These are phyloP conservation scores for Fusarium brevicatenulatum DNA, from an alignment of 2,329 filamentous ascomycete species.

Conservation along the genomic window DNA sequence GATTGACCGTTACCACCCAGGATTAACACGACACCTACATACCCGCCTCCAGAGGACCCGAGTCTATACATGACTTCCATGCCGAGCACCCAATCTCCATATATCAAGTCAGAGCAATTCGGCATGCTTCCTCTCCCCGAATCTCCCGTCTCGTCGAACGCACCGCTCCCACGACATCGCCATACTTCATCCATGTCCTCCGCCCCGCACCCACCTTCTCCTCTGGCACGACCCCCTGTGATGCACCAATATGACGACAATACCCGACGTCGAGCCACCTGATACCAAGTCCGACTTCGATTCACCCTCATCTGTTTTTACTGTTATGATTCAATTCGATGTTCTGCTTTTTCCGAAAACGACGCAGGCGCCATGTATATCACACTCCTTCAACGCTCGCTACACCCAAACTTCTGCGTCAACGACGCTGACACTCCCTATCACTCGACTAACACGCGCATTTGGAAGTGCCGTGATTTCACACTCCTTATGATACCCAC, in stretches of 20 bases:
- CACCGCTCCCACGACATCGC: constrained; percentile 53
- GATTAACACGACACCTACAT: constrained; percentile 59
- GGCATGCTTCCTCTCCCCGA: constrained; percentile 59
- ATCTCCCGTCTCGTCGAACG: constrained; percentile 53
- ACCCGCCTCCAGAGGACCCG: constrained; percentile 57
- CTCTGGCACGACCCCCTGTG: constrained; percentile 48
- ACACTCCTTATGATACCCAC: constrained; percentile 49
- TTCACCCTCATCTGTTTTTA: constrained; percentile 30
- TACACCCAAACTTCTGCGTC: constrained; percentile 45
- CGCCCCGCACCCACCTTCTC: constrained; percentile 49
- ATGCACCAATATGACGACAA: constrained; percentile 48
- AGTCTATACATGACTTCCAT: constrained; percentile 50
- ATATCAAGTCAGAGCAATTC: constrained; percentile 55
- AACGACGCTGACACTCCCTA: constrained; percentile 48
- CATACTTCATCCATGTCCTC: constrained; percentile 51
- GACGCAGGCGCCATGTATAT: constrained; percentile 51
- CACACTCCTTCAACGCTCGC: constrained; percentile 52
- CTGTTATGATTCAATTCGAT: constrained; percentile 28
- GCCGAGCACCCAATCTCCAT: constrained; percentile 56
- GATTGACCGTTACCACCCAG: constrained; percentile 67
- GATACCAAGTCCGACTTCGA: constrained; percentile 33
- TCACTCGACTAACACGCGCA: constrained; percentile 20
- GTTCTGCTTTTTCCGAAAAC: constrained; percentile 39
- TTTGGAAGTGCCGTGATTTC: constrained; percentile 46
- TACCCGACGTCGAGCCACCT: constrained; percentile 49